Evolutionary conservation across 495 filamentous ascomycete species (phyloP).

Genomic region (Chaetomium cochliodes): DNA sequence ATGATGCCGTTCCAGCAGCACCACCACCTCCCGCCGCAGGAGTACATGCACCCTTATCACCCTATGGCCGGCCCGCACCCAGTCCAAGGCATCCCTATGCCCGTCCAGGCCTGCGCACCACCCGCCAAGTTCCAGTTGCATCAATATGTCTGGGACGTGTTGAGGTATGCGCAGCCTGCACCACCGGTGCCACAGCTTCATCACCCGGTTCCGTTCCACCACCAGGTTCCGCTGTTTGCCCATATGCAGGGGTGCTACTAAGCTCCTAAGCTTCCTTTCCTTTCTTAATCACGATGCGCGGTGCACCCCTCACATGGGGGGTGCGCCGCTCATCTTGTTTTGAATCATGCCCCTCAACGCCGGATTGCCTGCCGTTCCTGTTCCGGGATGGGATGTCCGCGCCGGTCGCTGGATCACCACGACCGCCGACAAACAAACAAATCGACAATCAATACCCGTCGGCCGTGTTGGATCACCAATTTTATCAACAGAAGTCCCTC

Average conservation of each 20-base stretch:
- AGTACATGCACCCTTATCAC: slow-evolving; percentile 38
- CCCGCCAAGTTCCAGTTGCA: slow-evolving; percentile 42
- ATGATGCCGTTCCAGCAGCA: slow-evolving; percentile 21
- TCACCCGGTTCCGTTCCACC: slow-evolving; percentile 48
- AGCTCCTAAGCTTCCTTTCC: slow-evolving; percentile 39
- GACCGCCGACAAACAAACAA: neutral
- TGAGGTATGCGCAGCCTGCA: slow-evolving; percentile 35
- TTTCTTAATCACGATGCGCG: neutral
- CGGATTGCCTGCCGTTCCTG: neutral
- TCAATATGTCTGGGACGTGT: slow-evolving; percentile 45
- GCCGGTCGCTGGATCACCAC: neutral
- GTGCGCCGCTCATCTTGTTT: neutral
- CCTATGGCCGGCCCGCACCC: slow-evolving; percentile 6
- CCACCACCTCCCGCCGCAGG: slow-evolving; percentile 26
- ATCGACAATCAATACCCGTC: neutral
- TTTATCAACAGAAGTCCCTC: neutral
- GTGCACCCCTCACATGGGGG: neutral
- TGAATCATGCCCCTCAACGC: neutral
- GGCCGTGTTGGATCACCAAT: slow-evolving; percentile 9
- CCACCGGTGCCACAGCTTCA: slow-evolving; percentile 41
- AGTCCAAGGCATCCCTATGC: slow-evolving; percentile 29
- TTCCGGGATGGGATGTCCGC: neutral
- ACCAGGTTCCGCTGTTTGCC: slow-evolving; percentile 47
- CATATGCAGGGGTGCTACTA: slow-evolving; percentile 53
- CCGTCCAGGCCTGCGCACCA: slow-evolving; percentile 30